A percentile compares a stretch with the other conserved stretches of the same genome.
Conservation (phyloP, 2,329 filamentous ascomycete species). For the Neofusicoccum sp. region DNA sequence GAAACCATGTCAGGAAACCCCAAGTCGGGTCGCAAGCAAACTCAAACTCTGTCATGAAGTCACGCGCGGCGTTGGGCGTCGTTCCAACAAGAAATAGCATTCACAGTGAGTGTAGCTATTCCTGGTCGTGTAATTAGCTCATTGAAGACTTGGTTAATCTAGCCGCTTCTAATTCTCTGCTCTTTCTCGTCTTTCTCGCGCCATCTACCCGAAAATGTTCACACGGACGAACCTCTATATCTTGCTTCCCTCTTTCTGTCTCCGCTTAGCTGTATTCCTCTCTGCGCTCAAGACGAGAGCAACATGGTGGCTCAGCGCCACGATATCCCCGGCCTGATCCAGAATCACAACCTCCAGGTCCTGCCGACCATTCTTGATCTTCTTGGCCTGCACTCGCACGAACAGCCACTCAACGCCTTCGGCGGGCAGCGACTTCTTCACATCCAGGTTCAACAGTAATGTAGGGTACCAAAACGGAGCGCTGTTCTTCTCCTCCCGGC, state of each 20-base stretch:
- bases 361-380: slow-evolving; percentile 68
- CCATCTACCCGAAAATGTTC: too few relatives aligned
- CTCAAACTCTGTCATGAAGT: too few relatives aligned
- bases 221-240: background rate
- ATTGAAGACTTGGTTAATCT: background rate
- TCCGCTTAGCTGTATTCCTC: slow-evolving; percentile 59
- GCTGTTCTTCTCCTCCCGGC: slow-evolving; percentile 28
- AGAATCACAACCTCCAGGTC: slow-evolving; percentile 70
- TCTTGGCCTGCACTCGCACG: slow-evolving; percentile 62
- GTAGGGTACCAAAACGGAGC: slow-evolving; percentile 71
- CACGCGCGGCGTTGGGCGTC: too few relatives aligned
- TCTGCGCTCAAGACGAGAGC: slow-evolving; percentile 61
- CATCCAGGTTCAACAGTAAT: slow-evolving; percentile 69
- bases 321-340: slow-evolving; percentile 62
- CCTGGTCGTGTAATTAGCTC: too few relatives aligned
- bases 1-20: too few relatives aligned
- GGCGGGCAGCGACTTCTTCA: slow-evolving; percentile 68
- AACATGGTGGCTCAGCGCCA: slow-evolving; percentile 68
- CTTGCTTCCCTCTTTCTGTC: slow-evolving; percentile 31
- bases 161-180: background rate
- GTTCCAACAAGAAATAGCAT: too few relatives aligned
- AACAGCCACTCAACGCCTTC: slow-evolving; percentile 73
- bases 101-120: too few relatives aligned
- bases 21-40: too few relatives aligned
- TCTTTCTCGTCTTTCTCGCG: background rate